Evolutionary conservation across 768 basidiomycete species (phyloP), one percentile per base, ranked within the genome.

Genomic region (Mycena amicta): DNA sequence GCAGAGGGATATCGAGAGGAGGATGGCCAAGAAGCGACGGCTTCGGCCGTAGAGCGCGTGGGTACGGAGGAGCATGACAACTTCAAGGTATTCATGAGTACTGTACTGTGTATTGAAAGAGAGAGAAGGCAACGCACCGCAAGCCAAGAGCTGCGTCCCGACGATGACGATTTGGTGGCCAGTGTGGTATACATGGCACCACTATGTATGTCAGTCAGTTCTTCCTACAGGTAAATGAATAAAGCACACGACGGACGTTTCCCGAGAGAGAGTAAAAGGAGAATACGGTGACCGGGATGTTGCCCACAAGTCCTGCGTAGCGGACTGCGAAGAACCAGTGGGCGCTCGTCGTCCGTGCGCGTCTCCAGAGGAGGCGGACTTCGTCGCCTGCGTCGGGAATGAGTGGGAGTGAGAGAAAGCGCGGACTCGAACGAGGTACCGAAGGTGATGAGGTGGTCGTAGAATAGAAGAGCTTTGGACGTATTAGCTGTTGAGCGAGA

Each of bases 111-210:
- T 16, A 6, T 23, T 45, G 13, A 23, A n/a, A 23, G 15, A 45
- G 22, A 13, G 20, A 13, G 22, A n/a, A 22, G 20, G n/a, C n/a
- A n/a, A 50, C 49, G 23, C 49, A 50, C 49, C 16, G 8, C 37
- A 54, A 3, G 51, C 58, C 6, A 55, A 18, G 25, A 59, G 29
- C 46, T 59, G 58, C 13, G 58, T 59, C 20, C 28, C 53, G 50
- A 53, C 49, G 16, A 59, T 46, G 13, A 59, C 40, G 4, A 59
- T 22, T 28, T 59, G 58, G 25, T 51, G 58, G 18, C 47, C 50
- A 3, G 23, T 27, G 26, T 54, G 53, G 43, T 50, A 59, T 6
- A 30, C 27, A 20, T 37, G 39, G 31, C 58, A 59, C 49, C 58
- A 45, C 43, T 45, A 16, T 23, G 22, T 8, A 23, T 8, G 43